A percentile compares a stretch with the other conserved stretches of the same genome.
Evolutionary conservation across 2,329 filamentous ascomycete species (phyloP).

Genomic region (Hymenoscyphus fraxineus): DNA sequence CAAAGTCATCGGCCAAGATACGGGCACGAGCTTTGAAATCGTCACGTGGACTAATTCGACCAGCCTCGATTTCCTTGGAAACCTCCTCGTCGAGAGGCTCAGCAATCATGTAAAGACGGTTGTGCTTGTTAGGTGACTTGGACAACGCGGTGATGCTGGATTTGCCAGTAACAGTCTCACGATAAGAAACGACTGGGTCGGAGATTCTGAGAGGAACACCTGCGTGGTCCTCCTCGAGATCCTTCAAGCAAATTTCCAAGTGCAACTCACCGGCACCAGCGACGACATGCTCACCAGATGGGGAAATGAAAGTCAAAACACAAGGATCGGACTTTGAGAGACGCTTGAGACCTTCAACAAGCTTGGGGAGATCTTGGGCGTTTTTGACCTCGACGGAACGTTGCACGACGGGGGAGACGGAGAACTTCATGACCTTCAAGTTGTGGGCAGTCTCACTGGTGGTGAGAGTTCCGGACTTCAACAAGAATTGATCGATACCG

Average conservation of each 20-base stretch:
- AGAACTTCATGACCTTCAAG: conserved; percentile 99
- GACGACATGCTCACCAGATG: conserved; percentile 97
- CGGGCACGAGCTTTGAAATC: conserved; percentile 99
- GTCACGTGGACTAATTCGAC: conserved; percentile 92
- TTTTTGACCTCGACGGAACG: conserved; percentile 99
- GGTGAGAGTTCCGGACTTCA: conserved; percentile 99
- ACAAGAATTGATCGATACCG: conserved; percentile 99
- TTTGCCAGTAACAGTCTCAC: conserved; percentile 82
- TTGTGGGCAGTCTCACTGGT: conserved; percentile 98
- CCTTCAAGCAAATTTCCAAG: conserved; percentile 99
- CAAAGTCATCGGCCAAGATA: conserved; percentile 91
- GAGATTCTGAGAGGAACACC: conserved; percentile 97
- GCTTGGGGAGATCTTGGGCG: conserved; percentile 98
- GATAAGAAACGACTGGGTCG: conserved; percentile 97
- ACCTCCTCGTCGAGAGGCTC: conserved; percentile 91
- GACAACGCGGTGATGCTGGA: conserved; percentile 96
- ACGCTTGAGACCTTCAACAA: conserved; percentile 99
- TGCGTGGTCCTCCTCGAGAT: conserved; percentile 99
- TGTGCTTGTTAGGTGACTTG: conserved; percentile 99
- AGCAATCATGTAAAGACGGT: conserved; percentile 96
- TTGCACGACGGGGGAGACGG: conserved; percentile 96
- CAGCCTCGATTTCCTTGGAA: conserved; percentile 79
- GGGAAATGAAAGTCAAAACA: conserved; percentile 82
- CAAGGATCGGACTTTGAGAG: conserved; percentile 99
- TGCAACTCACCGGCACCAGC: conserved; percentile 99